Evolutionary conservation across 495 filamentous ascomycete genomes (phyloP), one percentile per base, ranked within the genome.

Genomic region (Cladorrhinum samala): DNA sequence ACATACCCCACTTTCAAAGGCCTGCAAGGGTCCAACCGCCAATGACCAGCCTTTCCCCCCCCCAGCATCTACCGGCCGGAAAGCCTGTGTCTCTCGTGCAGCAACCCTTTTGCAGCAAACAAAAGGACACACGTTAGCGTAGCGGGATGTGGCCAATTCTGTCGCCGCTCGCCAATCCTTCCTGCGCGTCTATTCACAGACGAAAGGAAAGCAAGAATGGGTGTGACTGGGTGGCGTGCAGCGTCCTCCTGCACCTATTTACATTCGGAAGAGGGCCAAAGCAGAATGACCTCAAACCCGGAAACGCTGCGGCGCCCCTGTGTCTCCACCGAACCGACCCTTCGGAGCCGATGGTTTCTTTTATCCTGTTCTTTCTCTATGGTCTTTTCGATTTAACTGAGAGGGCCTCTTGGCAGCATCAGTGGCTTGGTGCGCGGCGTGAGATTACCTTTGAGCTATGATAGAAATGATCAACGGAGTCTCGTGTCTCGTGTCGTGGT

Each of bases 121-220:
- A n/a, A n/a, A n/a, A n/a, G 16, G 42, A 24, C 18, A 45, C 42
- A n/a, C 42, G 18, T 45, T 45, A 45, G 42, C 42, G 42, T 45
- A n/a, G n/a, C 24, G 1, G 9, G 20, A 18, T 37, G 2, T 18
- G 30, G 18, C 25, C 25, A 49, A 49, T 49, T 37, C 33, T 4
- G 11, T 23, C 46, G 11, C 17, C 27, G 14, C 16, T 13, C 38
- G 46, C 25, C 27, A 49, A 37, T 49, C 46, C 46, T 49, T 20
- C 42, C 24, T 45, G 16, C 25, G 38, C 20, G 46, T 17, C n/a
- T 9, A 38, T 9, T n/a, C n/a, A n/a, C n/a, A n/a, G n/a, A n/a
- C n/a, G n/a, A n/a, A n/a, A n/a, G n/a, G n/a, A n/a, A n/a, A n/a
- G n/a, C n/a, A n/a, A n/a, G n/a, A n/a, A n/a, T n/a, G n/a, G n/a